Conservation (phyloP, 257 asterid genomes). For the Solanum bulbocastanum region DNA sequence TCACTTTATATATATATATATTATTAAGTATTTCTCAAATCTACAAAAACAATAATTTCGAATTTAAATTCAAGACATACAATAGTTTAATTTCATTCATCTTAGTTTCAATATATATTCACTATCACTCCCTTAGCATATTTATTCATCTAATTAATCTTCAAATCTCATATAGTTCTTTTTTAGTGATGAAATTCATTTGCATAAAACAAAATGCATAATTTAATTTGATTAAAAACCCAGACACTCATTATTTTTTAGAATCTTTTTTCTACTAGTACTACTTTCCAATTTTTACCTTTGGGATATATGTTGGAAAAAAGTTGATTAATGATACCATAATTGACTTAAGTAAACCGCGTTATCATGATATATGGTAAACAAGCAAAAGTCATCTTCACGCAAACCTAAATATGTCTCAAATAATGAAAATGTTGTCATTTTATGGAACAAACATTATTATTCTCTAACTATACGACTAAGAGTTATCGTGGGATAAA, state of each 20-base stretch:
- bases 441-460: neutral
- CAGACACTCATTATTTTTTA: neutral
- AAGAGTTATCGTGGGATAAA: rapidly evolving
- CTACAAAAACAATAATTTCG: no score
- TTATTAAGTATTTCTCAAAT: no score
- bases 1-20: no score
- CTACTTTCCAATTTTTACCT: neutral
- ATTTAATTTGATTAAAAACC: neutral
- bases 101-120: no score
- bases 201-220: neutral
- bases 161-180: neutral
- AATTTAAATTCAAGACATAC: no score
- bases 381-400: neutral
- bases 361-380: neutral
- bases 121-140: neutral
- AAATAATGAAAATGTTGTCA: neutral
- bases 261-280: neutral
- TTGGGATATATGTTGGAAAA: neutral
- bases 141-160: neutral
- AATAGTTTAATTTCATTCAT: neutral
- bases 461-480: neutral
- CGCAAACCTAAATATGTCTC: neutral
- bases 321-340: neutral
- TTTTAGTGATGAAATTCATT: neutral
- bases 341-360: neutral